Percentiles rank a stretch among this genome's conserved stretches.
Conservation (phyloP, 805 yeast genomes). For the Pichia cabralensis region DNA sequence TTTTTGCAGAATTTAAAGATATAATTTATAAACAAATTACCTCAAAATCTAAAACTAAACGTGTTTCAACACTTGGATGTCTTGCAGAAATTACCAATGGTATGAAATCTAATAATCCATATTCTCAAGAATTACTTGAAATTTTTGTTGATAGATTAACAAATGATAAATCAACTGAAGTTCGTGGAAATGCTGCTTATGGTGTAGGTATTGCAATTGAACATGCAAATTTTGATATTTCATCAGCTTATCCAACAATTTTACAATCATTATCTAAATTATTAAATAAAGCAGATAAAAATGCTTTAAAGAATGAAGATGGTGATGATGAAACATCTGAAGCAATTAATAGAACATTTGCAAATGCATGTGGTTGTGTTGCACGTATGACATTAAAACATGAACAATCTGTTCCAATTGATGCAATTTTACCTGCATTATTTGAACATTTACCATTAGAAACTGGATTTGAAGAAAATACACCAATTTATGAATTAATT, state of each 20-base stretch:
- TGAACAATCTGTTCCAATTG: constrained; percentile 63
- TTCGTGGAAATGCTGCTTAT: constrained; percentile 90
- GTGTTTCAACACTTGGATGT: constrained; percentile 80
- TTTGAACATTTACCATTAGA: constrained; percentile 74
- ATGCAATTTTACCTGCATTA: constrained; percentile 64
- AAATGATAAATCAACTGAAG: constrained; percentile 73
- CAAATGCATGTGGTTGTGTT: constrained; percentile 96
- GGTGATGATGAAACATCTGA: constrained; percentile 75
- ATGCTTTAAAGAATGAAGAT: constrained; percentile 45
- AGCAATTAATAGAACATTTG: constrained; percentile 71
- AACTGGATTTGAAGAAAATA: constrained; percentile 86
- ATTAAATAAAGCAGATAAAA: constrained; percentile 69
- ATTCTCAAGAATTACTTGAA: constrained; percentile 58
- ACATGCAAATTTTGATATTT: constrained; percentile 41
- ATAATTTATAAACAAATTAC: constrained; percentile 46
- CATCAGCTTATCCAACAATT: constrained; percentile 56
- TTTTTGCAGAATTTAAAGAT: constrained; percentile 66
- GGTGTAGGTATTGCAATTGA: constrained; percentile 79
- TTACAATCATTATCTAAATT: constrained; percentile 60
- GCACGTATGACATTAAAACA: constrained; percentile 79
- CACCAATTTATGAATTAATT: constrained; percentile 76
- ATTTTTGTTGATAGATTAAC: constrained; percentile 60
- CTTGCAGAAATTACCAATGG: constrained; percentile 82
- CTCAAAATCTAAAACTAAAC: constrained; percentile 59
- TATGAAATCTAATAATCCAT: constrained; percentile 57